Evolutionary conservation across 164 flowering plant genomes (phyloP), one percentile per base, ranked within the genome.

Genomic region (Euptelea pleiosperma): DNA sequence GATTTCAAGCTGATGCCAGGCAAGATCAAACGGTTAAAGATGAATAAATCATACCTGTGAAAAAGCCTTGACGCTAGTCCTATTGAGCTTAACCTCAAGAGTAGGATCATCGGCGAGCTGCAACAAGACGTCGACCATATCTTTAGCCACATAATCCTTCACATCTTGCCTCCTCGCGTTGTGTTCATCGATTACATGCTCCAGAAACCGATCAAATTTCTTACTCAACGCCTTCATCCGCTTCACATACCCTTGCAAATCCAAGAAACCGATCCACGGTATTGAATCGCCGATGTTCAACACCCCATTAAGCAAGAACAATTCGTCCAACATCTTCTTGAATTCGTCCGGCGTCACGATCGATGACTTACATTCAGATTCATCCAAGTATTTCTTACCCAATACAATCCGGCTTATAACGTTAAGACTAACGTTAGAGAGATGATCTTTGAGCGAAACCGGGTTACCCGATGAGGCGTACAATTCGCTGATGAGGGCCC

Each of bases 341-440:
- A 87, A 84, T 66, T 84, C 94, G 10, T 75, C 80, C 6, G 86
- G 84, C 12, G 67, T 46, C 35, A 87, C 73, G 4, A 75, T 62
- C 26, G 75, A 62, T 8, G 46, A 45, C 29, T 66, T 77, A 2
- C 25, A 44, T 16, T 34, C 66, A 1, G 53, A 8, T 44, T 67
- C 67, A 19, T 76, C 80, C 31, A 70, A 51, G 69, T 82, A 87
- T 64, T 74, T 82, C 58, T 73, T 82, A 52, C 89, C 95, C 58
- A 87, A 48, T 33, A 84, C 91, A 85, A 87, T 87, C 24, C 88
- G 64, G 44, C 90, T 78, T 1, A 84, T 82, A 22, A 84, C 88
- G 53, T 81, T 84, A 8, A 84, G 66, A 57, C 88, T 84, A 22
- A 87, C 55, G 3, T 75, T 75, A 0, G 84, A 65, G 3, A 84